phyloP scores from a whole-genome alignment of 2,329 filamentous ascomycete genomes.

The Furcasterigmium sp. region DNA sequence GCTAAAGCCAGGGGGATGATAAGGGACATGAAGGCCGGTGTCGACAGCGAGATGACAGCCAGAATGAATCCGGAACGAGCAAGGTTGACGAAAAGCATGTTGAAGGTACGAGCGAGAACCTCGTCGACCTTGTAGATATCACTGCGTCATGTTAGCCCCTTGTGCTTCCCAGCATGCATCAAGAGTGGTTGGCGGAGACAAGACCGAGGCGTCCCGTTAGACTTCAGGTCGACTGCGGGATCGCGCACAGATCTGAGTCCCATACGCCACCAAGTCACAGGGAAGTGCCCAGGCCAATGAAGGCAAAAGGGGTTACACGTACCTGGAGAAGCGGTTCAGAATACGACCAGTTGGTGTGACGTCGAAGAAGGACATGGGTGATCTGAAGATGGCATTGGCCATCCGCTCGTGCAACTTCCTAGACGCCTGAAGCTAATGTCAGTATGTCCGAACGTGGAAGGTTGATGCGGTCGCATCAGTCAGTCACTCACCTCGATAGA shows the following conservation, averaged over 20 bases:
- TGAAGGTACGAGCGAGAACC: conserved; percentile 92
- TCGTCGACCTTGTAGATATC: conserved; percentile 83
- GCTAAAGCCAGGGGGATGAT: conserved; percentile 76
- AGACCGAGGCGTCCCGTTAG: neutral
- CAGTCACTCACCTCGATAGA: conserved; percentile 74
- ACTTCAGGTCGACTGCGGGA: neutral
- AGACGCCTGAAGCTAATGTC: conserved; percentile 58
- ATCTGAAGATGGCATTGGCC: conserved; percentile 95
- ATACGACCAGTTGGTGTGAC: conserved; percentile 96
- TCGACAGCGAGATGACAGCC: conserved; percentile 74
- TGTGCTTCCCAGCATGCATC: neutral
- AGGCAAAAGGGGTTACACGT: conserved; percentile 1
- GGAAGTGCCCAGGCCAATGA: no score
- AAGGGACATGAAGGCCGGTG: conserved; percentile 73
- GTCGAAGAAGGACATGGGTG: conserved; percentile 98
- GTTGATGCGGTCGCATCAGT: neutral
- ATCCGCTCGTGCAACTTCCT: conserved; percentile 95
- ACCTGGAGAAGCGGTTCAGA: conserved; percentile 92
- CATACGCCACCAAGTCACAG: neutral
- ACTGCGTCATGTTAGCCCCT: conserved; percentile 33
- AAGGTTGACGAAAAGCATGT: conserved; percentile 83
- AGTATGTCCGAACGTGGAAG: conserved; percentile 1
- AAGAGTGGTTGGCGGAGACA: neutral
- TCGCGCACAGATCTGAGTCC: conserved; percentile 1
- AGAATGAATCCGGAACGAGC: conserved; percentile 78